Base-by-base conservation (phyloP, 2,329 filamentous ascomycete genomes). In the Scedosporium dehoogii region DNA sequence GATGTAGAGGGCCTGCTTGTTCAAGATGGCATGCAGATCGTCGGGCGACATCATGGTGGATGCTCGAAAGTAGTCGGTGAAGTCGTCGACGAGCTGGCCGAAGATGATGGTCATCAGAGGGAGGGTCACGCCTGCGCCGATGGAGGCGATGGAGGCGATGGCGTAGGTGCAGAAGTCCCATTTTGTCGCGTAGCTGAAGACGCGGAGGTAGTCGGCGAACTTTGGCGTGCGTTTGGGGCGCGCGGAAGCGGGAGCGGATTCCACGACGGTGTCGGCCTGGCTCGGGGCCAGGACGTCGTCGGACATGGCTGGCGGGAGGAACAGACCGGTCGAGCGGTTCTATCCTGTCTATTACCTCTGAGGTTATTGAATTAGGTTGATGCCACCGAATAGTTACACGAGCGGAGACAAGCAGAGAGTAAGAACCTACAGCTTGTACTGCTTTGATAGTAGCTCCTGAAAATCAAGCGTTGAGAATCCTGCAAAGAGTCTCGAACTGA, bases 1-100 rank as follows among this genome's bases (percentile, higher is more conserved):
- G 68, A 91, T 85, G 71, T 86, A 90, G 0, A 92, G 74, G 1
- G 82, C 85, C 48, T 55, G 33, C 23, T 27, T 55, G 16, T 68
- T 33, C n/a, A 23, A 9, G 14, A 59, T 61, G 25, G 42, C 56
- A 42, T 46, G 44, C 33, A 27, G 18, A 25, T n/a, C n/a, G 10
- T 16, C 16, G 16, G 44, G 27, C 10, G 38, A 16, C 51, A 48
- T 16, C 33, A 6, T 18, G 18, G 9, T 16, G 38, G 41, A n/a
- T 41, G n/a, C 59, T 4, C 16, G 18, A 18, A 25, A 44, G 18
- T 14, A 25, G 18, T 27, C 10, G 29, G 53, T 27, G 25, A 41
- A 44, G 33, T 62, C 6, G 61, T 65, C 63, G 63, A 62, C 27
- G 56, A 58, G 33, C 33, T 41, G 27, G 27, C 27, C 29, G 7